Evolutionary conservation across 176 grass and related monocot species (phyloP).

Genomic region (Areca catechu): DNA sequence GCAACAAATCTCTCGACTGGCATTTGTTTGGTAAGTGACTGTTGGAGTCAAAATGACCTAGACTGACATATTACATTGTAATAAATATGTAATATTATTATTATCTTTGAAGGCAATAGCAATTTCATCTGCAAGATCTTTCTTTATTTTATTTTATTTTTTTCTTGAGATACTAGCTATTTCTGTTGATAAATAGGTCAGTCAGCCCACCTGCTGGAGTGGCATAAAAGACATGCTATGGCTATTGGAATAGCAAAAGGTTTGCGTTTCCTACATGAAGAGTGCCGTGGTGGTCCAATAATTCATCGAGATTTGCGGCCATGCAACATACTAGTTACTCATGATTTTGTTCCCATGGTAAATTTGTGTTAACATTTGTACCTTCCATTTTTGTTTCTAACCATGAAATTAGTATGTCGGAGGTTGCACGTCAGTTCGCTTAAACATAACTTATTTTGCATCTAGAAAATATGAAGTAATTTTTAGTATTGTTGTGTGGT

Average conservation of each 20-base stretch:
- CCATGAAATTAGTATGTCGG: too few relatives aligned
- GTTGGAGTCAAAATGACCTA: conserved; percentile 5
- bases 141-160: not conserved
- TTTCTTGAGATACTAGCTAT: not conserved
- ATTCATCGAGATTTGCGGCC: conserved; percentile 72
- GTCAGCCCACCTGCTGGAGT: conserved; percentile 41
- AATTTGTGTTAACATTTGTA: not conserved
- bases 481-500: too few relatives aligned
- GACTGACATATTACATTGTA: not conserved
- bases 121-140: not conserved
- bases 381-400: not conserved
- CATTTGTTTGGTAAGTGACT: conserved; percentile 58
- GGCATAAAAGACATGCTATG: conserved; percentile 59
- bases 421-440: too few relatives aligned
- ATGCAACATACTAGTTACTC: conserved; percentile 60
- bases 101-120: not conserved
- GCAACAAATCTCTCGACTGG: conserved; percentile 68
- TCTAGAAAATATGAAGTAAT: too few relatives aligned
- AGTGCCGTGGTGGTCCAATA: conserved; percentile 55
- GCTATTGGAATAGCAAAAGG: conserved; percentile 71
- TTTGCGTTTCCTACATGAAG: conserved; percentile 53
- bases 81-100: not conserved
- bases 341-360: conserved; percentile 75
- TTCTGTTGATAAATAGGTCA: conserved; percentile 27
- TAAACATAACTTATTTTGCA: too few relatives aligned